Evolutionary conservation across 345 rosid species (phyloP).

Genomic region (Erysimum cheiranthoides): DNA sequence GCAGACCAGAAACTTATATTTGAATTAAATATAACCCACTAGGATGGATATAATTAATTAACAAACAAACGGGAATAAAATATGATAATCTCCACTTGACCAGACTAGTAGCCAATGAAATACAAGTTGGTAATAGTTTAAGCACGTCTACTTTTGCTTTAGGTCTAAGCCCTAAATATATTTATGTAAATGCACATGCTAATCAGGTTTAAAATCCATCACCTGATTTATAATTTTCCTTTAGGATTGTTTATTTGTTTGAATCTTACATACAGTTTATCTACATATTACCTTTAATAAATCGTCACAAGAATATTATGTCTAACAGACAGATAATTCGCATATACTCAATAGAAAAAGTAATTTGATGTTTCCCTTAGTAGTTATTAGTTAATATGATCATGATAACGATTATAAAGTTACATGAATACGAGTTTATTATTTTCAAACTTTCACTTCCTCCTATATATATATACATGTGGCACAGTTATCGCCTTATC

Average conservation of each 20-base stretch:
- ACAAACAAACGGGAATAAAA: slow-evolving; percentile 3
- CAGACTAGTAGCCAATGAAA: slow-evolving; percentile 36
- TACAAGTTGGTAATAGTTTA: slow-evolving; percentile 43
- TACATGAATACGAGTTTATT: neutral
- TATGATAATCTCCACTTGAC: slow-evolving; percentile 46
- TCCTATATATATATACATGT: neutral
- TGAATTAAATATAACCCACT: slow-evolving; percentile 34
- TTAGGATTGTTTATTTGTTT: neutral
- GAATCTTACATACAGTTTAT: slow-evolving; percentile 7
- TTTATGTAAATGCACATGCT: slow-evolving; percentile 34
- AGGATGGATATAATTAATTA: slow-evolving; percentile 27
- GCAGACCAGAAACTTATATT: slow-evolving; percentile 31
- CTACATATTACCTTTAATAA: neutral
- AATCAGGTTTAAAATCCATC: slow-evolving; percentile 21
- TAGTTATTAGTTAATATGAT: neutral
- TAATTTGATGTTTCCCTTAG: neutral
- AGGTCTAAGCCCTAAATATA: slow-evolving; percentile 1
- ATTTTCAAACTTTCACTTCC: neutral
- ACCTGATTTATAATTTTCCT: neutral
- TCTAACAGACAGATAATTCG: neutral
- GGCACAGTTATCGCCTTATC: neutral
- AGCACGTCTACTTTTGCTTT: slow-evolving; percentile 31
- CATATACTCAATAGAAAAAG: neutral
- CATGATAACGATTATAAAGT: neutral
- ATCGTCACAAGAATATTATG: neutral